A percentile compares a stretch with the other conserved stretches of the same genome.
Evolutionary conservation across 768 basidiomycete species (phyloP).

Genomic region (Kwoniella dejecticola): DNA sequence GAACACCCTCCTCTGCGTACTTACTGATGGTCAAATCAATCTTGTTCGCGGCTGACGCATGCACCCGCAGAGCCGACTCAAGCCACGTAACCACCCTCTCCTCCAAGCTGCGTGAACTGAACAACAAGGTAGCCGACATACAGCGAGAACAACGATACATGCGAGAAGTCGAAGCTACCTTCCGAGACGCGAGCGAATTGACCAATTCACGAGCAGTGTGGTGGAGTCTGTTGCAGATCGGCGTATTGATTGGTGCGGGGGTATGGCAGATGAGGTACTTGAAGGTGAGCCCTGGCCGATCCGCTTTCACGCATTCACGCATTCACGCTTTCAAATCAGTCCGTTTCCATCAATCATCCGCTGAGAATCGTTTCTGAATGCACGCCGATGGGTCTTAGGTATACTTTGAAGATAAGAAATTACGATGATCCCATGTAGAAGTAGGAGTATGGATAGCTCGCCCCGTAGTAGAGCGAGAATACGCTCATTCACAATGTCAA

Average conservation of each 20-base stretch:
- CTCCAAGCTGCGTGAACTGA: constrained; percentile 79
- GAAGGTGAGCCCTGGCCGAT: constrained; percentile 62
- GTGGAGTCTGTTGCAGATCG: constrained; percentile 88
- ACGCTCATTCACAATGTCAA: no score
- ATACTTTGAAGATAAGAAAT: constrained; percentile 51
- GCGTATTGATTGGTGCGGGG: constrained; percentile 79
- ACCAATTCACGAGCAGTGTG: constrained; percentile 93
- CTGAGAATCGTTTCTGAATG: no score
- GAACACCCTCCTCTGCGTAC: no score
- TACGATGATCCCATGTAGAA: constrained; percentile 21
- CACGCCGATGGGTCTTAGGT: constrained; percentile 18
- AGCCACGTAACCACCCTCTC: constrained; percentile 54
- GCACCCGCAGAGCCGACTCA: constrained; percentile 40
- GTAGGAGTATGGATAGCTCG: no score
- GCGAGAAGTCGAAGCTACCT: constrained; percentile 89
- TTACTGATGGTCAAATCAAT: not conserved
- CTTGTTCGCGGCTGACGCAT: no score
- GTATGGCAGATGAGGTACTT: constrained; percentile 92
- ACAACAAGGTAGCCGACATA: constrained; percentile 88
- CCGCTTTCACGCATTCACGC: no score
- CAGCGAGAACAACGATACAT: constrained; percentile 96
- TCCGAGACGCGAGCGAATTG: constrained; percentile 79
- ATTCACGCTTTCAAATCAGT: no score
- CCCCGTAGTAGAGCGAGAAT: no score
- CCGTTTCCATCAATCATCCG: no score